A percentile compares a stretch with the other conserved stretches of the same genome.
Conservation (phyloP, 2,329 filamentous ascomycete genomes). For the Aspergillus sojae region DNA sequence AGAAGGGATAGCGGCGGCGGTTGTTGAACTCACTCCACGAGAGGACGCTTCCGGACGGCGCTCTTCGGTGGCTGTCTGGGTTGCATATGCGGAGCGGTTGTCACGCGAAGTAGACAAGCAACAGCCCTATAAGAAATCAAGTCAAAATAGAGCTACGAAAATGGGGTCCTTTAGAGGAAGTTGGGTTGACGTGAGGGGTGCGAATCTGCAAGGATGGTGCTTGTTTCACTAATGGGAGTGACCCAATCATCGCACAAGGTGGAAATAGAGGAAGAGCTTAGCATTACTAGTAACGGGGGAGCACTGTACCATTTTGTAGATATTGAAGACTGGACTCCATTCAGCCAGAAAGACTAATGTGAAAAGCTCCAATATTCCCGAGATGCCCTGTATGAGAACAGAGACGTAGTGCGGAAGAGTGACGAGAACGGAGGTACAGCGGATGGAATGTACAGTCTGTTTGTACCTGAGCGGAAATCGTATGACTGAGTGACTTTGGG, state of each 20-base stretch:
- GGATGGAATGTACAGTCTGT: not conserved
- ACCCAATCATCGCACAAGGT: not conserved
- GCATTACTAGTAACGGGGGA: not conserved
- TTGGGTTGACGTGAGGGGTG: not conserved
- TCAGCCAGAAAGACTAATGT: slow-evolving; percentile 16
- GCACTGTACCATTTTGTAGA: slow-evolving; percentile 40
- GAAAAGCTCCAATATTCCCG: not conserved
- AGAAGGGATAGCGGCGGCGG: slow-evolving; percentile 16
- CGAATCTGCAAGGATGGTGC: slow-evolving; percentile 5
- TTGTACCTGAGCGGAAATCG: slow-evolving; percentile 2
- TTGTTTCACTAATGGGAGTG: not conserved
- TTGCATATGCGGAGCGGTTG: slow-evolving; percentile 27
- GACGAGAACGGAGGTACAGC: not conserved
- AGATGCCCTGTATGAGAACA: not conserved
- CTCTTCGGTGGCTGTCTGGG: slow-evolving; percentile 27
- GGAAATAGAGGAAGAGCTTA: not conserved
- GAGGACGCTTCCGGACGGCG: slow-evolving; percentile 24
- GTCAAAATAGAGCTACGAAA: not conserved
- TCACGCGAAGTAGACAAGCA: slow-evolving; percentile 43
- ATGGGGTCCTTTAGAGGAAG: not conserved
- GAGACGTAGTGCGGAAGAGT: not conserved
- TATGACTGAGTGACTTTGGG: slow-evolving; percentile 6
- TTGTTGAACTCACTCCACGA: slow-evolving; percentile 15
- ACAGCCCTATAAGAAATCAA: slow-evolving; percentile 37
- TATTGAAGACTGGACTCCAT: slow-evolving; percentile 29